Conservation (phyloP, 768 basidiomycete genomes). For the Lactarius psammicola region DNA sequence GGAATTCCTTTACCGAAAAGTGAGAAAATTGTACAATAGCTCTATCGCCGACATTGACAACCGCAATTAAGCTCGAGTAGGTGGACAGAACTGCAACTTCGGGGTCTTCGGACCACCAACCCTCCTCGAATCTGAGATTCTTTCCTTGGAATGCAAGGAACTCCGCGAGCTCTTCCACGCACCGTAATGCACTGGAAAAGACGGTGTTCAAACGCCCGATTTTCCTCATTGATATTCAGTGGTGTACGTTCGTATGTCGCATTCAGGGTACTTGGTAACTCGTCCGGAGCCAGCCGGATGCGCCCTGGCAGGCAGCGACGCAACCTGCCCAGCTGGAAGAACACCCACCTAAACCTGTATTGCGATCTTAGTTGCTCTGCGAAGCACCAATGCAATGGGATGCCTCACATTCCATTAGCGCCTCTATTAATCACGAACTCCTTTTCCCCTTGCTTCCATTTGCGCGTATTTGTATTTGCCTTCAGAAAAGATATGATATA, state of each 20-base stretch:
- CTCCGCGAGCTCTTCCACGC: not conserved
- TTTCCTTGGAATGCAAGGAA: not conserved
- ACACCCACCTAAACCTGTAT: no score
- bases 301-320: not conserved
- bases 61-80: not conserved
- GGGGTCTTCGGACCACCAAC: not conserved
- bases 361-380: not conserved
- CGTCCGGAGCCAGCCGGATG: not conserved
- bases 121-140: no score
- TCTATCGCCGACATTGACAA: not conserved
- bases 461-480: not conserved
- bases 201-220: not conserved
- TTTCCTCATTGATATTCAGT: not conserved
- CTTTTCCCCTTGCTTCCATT: not conserved
- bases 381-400: not conserved
- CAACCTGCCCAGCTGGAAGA: no score
- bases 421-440: not conserved
- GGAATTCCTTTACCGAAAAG: not conserved
- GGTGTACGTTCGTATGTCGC: not conserved
- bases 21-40: not conserved
- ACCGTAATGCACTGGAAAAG: not conserved
- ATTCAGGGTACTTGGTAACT: no score
- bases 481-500: no score
- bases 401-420: not conserved
- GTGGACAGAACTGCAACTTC: no score